Evolutionary conservation across 2,329 filamentous ascomycete genomes (phyloP).

Genomic region (Phaeosphaeriaceae sp.): DNA sequence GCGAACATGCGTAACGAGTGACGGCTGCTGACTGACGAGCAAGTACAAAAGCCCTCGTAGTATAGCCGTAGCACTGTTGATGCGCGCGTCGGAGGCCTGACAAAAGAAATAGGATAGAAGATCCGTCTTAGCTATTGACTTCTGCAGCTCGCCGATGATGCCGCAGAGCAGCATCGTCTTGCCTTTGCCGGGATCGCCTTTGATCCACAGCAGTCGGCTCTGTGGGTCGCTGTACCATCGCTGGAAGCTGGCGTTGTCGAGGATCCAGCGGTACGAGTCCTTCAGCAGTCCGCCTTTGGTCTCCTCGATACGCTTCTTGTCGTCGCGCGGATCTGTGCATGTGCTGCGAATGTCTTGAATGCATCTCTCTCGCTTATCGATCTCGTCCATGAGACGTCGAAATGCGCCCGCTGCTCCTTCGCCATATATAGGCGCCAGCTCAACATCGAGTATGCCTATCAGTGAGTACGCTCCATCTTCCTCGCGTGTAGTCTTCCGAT

Average conservation of each 20-base stretch:
- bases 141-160: constrained; percentile 22
- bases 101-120: constrained; percentile 33
- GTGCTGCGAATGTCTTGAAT: neutral
- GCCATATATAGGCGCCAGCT: constrained; percentile 10
- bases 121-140: constrained; percentile 8
- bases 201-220: too few species aligned
- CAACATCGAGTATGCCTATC: constrained; percentile 19
- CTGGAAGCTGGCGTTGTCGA: too few species aligned
- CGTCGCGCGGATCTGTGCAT: neutral
- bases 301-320: neutral
- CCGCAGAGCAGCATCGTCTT: neutral
- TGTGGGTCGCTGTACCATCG: too few species aligned
- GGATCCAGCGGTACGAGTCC: too few species aligned
- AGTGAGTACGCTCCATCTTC: constrained; percentile 12
- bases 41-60: constrained; percentile 53
- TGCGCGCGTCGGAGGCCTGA: constrained; percentile 31
- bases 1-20: neutral
- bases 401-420: constrained; percentile 2
- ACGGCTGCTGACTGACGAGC: constrained; percentile 37
- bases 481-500: neutral
- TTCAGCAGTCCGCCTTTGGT: too few species aligned
- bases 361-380: constrained; percentile 9
- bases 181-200: neutral
- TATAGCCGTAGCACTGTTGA: constrained; percentile 24
- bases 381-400: constrained; percentile 14